phyloP scores from a whole-genome alignment of 768 basidiomycete genomes.

The Mycena metata region DNA sequence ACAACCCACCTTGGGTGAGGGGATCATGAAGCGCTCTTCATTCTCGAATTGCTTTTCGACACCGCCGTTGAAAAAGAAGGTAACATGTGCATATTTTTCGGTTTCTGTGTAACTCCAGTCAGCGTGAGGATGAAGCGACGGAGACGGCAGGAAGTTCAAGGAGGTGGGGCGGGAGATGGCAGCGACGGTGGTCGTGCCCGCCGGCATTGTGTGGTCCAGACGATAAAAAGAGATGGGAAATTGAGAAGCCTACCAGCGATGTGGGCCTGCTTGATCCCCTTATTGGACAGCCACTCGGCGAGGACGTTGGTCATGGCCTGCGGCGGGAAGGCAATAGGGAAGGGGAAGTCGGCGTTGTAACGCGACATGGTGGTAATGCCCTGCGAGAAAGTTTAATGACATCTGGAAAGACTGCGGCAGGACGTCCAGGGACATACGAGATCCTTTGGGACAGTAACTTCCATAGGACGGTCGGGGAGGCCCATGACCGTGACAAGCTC shows the following conservation, averaged over 20 bases:
- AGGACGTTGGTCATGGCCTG: constrained; percentile 95
- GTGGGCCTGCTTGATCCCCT: constrained; percentile 88
- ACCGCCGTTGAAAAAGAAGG: constrained; percentile 98
- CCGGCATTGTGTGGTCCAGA: no score
- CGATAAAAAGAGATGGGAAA: no score
- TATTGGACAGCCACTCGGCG: constrained; percentile 88
- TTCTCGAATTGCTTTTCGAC: constrained; percentile 90
- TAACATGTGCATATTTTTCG: constrained; percentile 98
- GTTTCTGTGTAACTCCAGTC: constrained; percentile 67
- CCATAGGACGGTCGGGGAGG: constrained; percentile 85
- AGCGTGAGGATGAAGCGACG: background rate
- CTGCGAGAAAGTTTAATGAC: constrained; percentile 50
- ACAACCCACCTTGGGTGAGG: constrained; percentile 76
- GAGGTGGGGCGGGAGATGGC: background rate
- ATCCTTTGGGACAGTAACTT: constrained; percentile 83
- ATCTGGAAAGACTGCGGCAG: no score
- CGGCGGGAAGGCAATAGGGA: constrained; percentile 93
- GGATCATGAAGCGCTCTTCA: constrained; percentile 90
- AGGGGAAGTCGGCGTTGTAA: constrained; percentile 93
- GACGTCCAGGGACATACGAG: constrained; percentile 64
- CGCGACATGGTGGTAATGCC: constrained; percentile 94
- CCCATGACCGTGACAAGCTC: constrained; percentile 90
- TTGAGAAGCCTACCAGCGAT: constrained; percentile 71
- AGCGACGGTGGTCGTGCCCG: no score
- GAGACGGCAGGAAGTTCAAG: no score